phyloP scores from a whole-genome alignment of 2,329 filamentous ascomycete genomes.

The Leptographium flavum region DNA sequence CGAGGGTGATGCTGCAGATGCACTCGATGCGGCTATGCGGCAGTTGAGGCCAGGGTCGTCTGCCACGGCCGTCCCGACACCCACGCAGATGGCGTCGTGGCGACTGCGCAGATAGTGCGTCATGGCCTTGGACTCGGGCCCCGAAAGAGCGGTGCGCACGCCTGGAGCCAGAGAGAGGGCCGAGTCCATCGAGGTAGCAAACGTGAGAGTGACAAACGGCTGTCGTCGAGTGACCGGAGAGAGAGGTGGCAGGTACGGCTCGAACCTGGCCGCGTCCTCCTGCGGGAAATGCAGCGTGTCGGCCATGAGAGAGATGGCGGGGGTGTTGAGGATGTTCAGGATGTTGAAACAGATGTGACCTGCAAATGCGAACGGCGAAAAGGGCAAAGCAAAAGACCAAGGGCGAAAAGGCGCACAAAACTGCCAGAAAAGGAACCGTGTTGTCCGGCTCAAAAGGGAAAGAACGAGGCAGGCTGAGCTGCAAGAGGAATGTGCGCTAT shows the following conservation, averaged over 20 bases:
- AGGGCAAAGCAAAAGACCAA: no score
- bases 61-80: slow-evolving; percentile 68
- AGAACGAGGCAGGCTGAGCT: no score
- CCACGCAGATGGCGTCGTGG: slow-evolving; percentile 75
- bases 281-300: slow-evolving; percentile 12
- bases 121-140: slow-evolving; percentile 75
- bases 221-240: background rate
- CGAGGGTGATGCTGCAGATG: no score
- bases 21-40: slow-evolving; percentile 34
- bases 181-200: slow-evolving; percentile 80
- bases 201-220: slow-evolving; percentile 66
- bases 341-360: no score
- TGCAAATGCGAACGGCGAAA: no score
- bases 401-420: no score
- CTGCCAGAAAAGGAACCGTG: no score
- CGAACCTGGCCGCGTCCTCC: slow-evolving; percentile 12
- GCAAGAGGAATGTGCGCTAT: background rate
- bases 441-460: no score
- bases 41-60: slow-evolving; percentile 83
- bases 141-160: slow-evolving; percentile 70
- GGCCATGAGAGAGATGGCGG: no score
- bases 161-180: slow-evolving; percentile 64
- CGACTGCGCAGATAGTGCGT: slow-evolving; percentile 76
- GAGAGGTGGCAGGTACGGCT: slow-evolving; percentile 12
- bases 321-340: no score